phyloP scores from a whole-genome alignment of 768 basidiomycete genomes.

The Hysterangium stoloniferum region DNA sequence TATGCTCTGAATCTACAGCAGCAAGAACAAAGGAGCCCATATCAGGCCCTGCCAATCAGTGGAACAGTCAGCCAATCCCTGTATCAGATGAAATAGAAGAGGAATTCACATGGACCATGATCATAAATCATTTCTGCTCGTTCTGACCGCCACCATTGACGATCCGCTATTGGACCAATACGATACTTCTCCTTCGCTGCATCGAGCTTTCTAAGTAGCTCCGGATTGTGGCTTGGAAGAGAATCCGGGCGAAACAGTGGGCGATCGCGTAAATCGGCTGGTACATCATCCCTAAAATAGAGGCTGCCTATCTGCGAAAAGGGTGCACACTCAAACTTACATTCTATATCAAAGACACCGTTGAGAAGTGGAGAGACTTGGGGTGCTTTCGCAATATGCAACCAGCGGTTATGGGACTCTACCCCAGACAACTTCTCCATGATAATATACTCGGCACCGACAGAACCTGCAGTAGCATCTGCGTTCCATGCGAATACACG shows the following conservation, averaged over 20 bases:
- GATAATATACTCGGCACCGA: constrained; percentile 29
- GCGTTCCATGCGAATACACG: constrained; percentile 25
- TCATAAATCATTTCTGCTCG: constrained; percentile 20
- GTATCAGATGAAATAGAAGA: neutral
- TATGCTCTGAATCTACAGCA: neutral
- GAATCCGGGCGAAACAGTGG: constrained; percentile 7
- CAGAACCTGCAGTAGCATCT: constrained; percentile 17
- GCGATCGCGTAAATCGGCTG: neutral
- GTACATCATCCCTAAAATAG: constrained; percentile 27
- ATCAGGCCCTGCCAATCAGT: neutral
- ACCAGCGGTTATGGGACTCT: constrained; percentile 17
- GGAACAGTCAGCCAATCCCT: neutral
- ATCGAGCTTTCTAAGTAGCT: constrained; percentile 12
- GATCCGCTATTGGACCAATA: constrained; percentile 24
- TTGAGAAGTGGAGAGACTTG: constrained; percentile 14
- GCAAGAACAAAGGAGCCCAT: neutral
- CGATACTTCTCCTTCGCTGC: constrained; percentile 19
- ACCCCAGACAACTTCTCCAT: constrained; percentile 26
- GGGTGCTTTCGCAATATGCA: constrained; percentile 5
- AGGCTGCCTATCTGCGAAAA: constrained; percentile 30
- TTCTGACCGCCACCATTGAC: constrained; percentile 24
- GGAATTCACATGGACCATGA: constrained; percentile 28
- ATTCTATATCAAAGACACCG: constrained; percentile 19
- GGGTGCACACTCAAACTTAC: constrained; percentile 13
- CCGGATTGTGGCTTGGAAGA: no score